A percentile compares a stretch with the other conserved stretches of the same genome.
These are phyloP conservation scores for Cornus controversa DNA, from an alignment of 148 eudicot genomes.

Conservation along the genomic window DNA sequence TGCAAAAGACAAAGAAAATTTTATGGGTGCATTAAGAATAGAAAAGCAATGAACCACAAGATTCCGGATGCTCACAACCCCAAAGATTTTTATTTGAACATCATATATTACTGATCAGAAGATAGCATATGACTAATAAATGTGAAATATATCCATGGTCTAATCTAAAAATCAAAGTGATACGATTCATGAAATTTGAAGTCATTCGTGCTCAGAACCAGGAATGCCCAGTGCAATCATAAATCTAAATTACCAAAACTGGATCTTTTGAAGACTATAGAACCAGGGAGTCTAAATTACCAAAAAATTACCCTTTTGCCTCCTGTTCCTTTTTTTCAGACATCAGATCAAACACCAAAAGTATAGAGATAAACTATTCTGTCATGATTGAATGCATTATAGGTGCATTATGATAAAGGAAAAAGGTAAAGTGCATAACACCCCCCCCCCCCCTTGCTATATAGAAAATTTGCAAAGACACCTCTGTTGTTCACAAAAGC, in stretches of 20 bases:
- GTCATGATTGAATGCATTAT: not conserved
- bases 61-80: not conserved
- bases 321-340: not conserved
- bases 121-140: too few relatives aligned
- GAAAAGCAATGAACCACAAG: not conserved
- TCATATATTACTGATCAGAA: too few relatives aligned
- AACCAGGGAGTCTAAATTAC: not conserved
- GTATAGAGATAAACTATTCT: not conserved
- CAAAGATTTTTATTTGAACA: not conserved
- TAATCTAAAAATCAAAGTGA: too few relatives aligned
- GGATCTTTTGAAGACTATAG: not conserved
- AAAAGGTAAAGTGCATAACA: too few relatives aligned
- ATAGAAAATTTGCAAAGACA: too few relatives aligned
- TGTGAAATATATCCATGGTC: not conserved
- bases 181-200: not conserved
- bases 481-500: too few relatives aligned
- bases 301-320: too few relatives aligned
- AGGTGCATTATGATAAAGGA: not conserved
- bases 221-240: not conserved
- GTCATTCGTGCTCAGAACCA: not conserved
- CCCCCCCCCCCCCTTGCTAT: too few relatives aligned
- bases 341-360: not conserved
- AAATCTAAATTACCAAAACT: not conserved
- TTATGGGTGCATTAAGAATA: not conserved
- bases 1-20: constrained; percentile 30